Evolutionary conservation across 2,329 filamentous ascomycete species (phyloP), one percentile per base, ranked within the genome.

Genomic region (Ophiostoma populinum): DNA sequence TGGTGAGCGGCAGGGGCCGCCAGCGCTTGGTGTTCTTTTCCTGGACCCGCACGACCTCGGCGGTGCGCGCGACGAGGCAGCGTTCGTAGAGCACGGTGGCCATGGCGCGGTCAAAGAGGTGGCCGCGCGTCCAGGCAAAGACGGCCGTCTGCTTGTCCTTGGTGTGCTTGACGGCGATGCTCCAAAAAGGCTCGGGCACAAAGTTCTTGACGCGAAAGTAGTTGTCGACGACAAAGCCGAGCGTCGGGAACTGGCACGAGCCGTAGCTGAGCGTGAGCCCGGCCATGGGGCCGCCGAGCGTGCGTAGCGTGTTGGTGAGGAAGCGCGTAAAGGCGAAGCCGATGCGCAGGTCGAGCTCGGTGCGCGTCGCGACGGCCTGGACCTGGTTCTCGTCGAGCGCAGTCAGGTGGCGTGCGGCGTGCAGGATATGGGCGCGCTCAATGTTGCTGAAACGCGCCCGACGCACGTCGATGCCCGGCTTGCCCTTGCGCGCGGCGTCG

Each of bases 131-230:
- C 90, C 90, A 98, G 40, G 63, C 70, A 51, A 98, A 95, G 37
- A 71, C 75, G 42, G 90, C 85, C 35, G 78, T 75, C 13, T 22
- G 17, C 21, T 30, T 29, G 21, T 13, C 77, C 34, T 81, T 76
- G 27, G 63, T 68, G 47, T 94, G 80, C 48, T 72, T 74, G 25
- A 98, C 66, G 46, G 78, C 87, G 60, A 98, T 92, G 40, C 70
- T 69, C 90, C 90, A 98, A 54, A 95, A 98, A 0, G 70, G 62
- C 51, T 98, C 90, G 0, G 87, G 80, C 1, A 90, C 75, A 53
- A 98, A 98, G 46, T 92, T 93, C 43, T 82, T 76, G 34, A 98
- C 90, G 34, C 81, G 75, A 47, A 93, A 82, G 53, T 95, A 98
- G 32, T 87, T 74, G 54, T 98, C 90, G 6, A 98, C 90, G 2